Evolutionary conservation across 805 yeast species (phyloP), one percentile per base, ranked within the genome.

Genomic region (Lachancea waltii): DNA sequence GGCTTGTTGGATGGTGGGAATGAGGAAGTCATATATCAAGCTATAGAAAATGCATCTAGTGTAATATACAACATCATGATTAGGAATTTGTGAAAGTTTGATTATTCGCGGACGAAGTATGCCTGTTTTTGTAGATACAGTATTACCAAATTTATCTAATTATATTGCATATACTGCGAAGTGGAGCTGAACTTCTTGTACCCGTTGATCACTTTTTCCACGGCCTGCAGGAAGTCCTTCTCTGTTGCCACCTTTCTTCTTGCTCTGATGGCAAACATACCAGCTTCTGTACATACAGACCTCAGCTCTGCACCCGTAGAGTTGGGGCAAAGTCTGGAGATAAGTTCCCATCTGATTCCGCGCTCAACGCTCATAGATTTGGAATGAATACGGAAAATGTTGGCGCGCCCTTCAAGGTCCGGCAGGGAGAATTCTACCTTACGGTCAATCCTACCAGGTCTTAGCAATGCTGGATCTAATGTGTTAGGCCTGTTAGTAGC

Each of bases 381-480:
- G 15, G 97, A 82, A 63, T 92, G 99, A 55, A 92, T 92, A 58
- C 97, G 77, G 74, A 92, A 87, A 54, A 92, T 92, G 60, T 92
- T 90, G 27, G 98, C 97, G 50, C 99, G 78, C 34, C 98, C 99
- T 60, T 92, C 98, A 48, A 92, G 69, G 59, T 92, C 98, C 2
- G 99, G 98, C 52, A 92, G 68, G 6, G 95, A 82, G 60, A 92
- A 92, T 65, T 92, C 99, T 24, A 92, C 98, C 65, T 90, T 92
- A 65, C 99, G 83, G 67, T 92, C 99, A 53, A 92, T 90, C 74
- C 99, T 82, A 33, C 99, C 99, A 3, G 99, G 98, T 68, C 99
- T 82, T 55, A 92, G 70, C 59, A 92, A 70, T 1, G 99, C 99
- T 20, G 98, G 98, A 60, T 92, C 99, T 60, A 92, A 74, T 0